phyloP scores from a whole-genome alignment of 2,329 filamentous ascomycete genomes.

The Dothideomycetidae sp. region DNA sequence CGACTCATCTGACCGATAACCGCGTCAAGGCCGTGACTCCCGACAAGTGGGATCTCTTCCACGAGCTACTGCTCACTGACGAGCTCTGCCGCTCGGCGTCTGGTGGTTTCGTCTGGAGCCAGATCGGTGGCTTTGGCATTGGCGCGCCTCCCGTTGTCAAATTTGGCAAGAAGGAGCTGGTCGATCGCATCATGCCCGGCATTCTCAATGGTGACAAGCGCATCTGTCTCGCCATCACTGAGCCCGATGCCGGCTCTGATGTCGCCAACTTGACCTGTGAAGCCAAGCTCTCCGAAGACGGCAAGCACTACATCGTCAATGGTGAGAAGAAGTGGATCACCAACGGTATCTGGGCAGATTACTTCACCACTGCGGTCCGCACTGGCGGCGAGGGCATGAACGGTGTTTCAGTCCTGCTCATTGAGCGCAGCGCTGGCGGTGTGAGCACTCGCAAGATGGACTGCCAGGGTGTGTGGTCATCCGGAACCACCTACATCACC shows the following conservation, averaged over 20 bases:
- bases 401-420: conserved; percentile 41
- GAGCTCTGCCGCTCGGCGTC: conserved; percentile 81
- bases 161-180: conserved; percentile 72
- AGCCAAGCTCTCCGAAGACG: conserved; percentile 85
- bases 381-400: conserved; percentile 42
- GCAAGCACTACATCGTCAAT: conserved; percentile 98
- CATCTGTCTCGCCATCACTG: conserved; percentile 93
- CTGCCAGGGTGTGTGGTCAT: conserved; percentile 67
- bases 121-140: conserved; percentile 93
- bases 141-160: conserved; percentile 84
- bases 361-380: conserved; percentile 48
- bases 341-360: conserved; percentile 45
- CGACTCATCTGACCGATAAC: conserved; percentile 56
- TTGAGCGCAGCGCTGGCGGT: conserved; percentile 38
- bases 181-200: conserved; percentile 75
- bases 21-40: conserved; percentile 62
- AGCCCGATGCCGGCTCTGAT: conserved; percentile 85
- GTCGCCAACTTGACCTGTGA: conserved; percentile 93
- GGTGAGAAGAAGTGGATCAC: conserved; percentile 65
- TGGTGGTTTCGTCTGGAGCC: conserved; percentile 91
- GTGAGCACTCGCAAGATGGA: conserved; percentile 41
- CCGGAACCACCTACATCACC: conserved; percentile 33
- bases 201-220: conserved; percentile 89
- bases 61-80: conserved; percentile 90
- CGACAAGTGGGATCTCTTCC: conserved; percentile 96